Evolutionary conservation across 1,139 yeast species (phyloP).

Genomic region (Kurtzmaniella quercitrusa): DNA sequence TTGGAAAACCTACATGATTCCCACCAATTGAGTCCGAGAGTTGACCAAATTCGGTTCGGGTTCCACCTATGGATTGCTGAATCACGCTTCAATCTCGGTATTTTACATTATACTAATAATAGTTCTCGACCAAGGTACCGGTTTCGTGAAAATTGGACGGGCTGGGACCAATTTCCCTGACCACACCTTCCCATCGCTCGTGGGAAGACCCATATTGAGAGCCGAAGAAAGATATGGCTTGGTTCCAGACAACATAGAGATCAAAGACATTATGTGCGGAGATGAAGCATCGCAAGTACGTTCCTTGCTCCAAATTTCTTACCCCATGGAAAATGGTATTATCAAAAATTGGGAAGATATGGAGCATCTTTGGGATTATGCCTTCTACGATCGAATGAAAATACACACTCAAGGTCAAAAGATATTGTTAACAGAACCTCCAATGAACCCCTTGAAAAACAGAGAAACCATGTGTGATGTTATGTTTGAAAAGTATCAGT

Average conservation of each 20-base stretch:
- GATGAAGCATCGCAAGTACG: constrained; percentile 91
- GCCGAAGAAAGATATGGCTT: constrained; percentile 82
- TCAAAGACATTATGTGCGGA: constrained; percentile 96
- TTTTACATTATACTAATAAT: constrained; percentile 17
- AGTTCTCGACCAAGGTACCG: constrained; percentile 99
- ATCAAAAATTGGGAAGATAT: constrained; percentile 98
- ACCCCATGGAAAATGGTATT: constrained; percentile 99
- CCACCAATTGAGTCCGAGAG: too few species aligned
- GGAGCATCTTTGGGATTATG: constrained; percentile 98
- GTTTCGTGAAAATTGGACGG: constrained; percentile 91
- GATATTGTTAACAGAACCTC: constrained; percentile 91
- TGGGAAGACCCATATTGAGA: constrained; percentile 94
- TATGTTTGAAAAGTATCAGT: constrained; percentile 94
- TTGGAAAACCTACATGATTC: too few species aligned
- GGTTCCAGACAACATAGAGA: constrained; percentile 57
- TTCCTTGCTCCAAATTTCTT: constrained; percentile 82
- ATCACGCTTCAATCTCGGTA: too few species aligned
- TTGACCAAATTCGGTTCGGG: too few species aligned
- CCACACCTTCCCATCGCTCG: constrained; percentile 96
- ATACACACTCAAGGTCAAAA: constrained; percentile 71
- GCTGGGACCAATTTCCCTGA: constrained; percentile 98
- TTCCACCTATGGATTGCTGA: too few species aligned
- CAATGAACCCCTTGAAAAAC: constrained; percentile 93
- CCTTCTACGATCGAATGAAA: constrained; percentile 88
- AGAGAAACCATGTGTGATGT: constrained; percentile 94